Base-by-base conservation (phyloP, 768 basidiomycete species). In the Roridomyces roridus region DNA sequence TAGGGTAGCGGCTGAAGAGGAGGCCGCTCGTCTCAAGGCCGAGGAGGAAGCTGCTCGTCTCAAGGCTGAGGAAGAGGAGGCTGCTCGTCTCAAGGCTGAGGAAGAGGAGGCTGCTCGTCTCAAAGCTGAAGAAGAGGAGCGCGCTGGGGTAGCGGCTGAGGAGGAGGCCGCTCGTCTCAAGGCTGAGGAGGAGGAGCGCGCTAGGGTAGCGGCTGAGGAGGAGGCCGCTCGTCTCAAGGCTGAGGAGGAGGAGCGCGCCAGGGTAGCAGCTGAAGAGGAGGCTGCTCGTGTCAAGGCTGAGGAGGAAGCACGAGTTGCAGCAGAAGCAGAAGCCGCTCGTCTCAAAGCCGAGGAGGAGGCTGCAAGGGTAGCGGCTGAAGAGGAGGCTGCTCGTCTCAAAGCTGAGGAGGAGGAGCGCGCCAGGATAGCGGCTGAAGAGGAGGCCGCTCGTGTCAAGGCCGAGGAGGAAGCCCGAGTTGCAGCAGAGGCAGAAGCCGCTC, bases 301-400 rank as follows among this genome's bases (percentile, higher is more conserved):
- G 20, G 7, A 40, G 39, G 39, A 17, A 40, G 51, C 12, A 4
- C 37, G 40, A 15, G 25, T 40, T n/a, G 41, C 39, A 0, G 42
- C 35, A 12, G 48, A 43, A 35, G 40, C 40, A 20, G 34, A 63
- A 23, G 44, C 45, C 34, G 31, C 36, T 26, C 40, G 45, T 14
- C 55, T 57, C 49, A 50, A 35, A 21, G 49, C 48, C 9, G 20
- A 40, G 23, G 55, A 59, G n/a, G 18, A 49, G 10, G 57, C 46
- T 18, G 39, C 11, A 28, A 37, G 25, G 1, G 53, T 39, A 9
- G 60, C 55, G 23, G 29, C 29, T 14, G 29, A 31, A 14, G 14
- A 31, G 29, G 29, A 31, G 29, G n/a, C n/a, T n/a, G n/a, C n/a
- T n/a, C 29, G 29, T 14, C 29, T 31, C 14, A 14, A 6, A 7